Percentiles rank a stretch among this genome's conserved stretches.
phyloP scores from a whole-genome alignment of 139 green algal genomes.

The Desmodesmus armatus region DNA sequence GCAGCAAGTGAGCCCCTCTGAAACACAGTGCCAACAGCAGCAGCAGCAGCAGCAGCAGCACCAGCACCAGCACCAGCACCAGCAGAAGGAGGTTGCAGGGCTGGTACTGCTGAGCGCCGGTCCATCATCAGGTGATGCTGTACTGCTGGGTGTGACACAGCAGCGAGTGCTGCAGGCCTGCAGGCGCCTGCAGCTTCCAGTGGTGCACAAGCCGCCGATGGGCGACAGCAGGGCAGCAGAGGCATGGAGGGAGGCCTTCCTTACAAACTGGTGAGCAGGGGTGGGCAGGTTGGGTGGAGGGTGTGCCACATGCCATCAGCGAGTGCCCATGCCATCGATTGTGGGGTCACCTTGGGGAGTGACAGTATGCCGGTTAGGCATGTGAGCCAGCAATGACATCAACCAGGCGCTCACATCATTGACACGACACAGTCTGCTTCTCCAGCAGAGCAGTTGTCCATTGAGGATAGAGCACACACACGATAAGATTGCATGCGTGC shows the following conservation, averaged over 20 bases:
- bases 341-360: too few species aligned
- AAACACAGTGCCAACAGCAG: neutral
- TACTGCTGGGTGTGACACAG: slow-evolving; percentile 33
- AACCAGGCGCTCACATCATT: neutral
- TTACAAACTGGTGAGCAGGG: slow-evolving; percentile 36
- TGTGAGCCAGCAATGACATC: too few species aligned
- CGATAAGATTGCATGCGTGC: neutral
- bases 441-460: neutral
- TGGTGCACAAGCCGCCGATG: slow-evolving; percentile 8
- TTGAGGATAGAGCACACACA: neutral
- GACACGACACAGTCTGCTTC: neutral
- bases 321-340: neutral
- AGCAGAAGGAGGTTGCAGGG: neutral
- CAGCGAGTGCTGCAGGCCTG: slow-evolving; percentile 34
- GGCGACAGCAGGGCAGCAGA: neutral
- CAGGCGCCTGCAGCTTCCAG: slow-evolving; percentile 9
- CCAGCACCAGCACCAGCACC: neutral
- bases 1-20: neutral
- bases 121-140: neutral
- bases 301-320: neutral
- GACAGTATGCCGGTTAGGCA: too few species aligned
- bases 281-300: neutral
- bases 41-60: slow-evolving; percentile 14
- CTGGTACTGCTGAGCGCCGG: slow-evolving; percentile 10
- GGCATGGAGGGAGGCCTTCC: slow-evolving; percentile 34